Evolutionary conservation across 2,329 filamentous ascomycete genomes (phyloP), one percentile per base, ranked within the genome.

Genomic region (Conoideocrella luteorostrata): DNA sequence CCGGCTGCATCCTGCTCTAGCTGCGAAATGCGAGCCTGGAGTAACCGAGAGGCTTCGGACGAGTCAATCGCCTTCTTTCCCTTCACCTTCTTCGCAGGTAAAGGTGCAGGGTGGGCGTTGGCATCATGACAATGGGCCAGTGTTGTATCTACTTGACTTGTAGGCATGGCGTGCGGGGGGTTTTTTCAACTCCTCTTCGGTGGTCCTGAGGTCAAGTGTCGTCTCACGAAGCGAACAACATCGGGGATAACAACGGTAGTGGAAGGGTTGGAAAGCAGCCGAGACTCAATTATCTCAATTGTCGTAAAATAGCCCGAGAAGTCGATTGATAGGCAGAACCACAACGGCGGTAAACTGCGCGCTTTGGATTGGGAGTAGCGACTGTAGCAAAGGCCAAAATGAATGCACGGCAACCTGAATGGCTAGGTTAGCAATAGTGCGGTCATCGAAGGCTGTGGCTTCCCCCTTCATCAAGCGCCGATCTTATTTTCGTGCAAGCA

Each of bases 11-110:
- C 90, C 50, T 88, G 86, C 65, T 98, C 93, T 47, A 98, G 72
- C 69, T 97, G 93, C 18, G 89, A 91, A 61, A 98, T 96, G 60
- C 94, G 88, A 49, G 90, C 88, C 50, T 90, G 85, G 41, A 98
- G 78, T 51, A 96, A 77, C 66, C 95, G 94, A 49, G 88, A 88
- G 37, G 90, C 89, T 66, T 97, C 93, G 56, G 80, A 87, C 17
- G 88, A 86, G 62, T 95, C 90, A 51, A 87, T 70, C 38, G 78
- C 72, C 69, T 94, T 95, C 70, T 94, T 95, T 54, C 76, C 80
- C 70, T 94, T 95, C 44, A 74, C 78, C 67, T 93, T 93, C 70
- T 89, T 93, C 45, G 71, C 68, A 45, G 78, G 67, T 39, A 69
- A 65, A 37, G 76, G 51, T 21, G 57, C 56, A 44, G 59, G 53